phyloP scores from a whole-genome alignment of 768 basidiomycete genomes.

The Xerocomellus chrysenteron region DNA sequence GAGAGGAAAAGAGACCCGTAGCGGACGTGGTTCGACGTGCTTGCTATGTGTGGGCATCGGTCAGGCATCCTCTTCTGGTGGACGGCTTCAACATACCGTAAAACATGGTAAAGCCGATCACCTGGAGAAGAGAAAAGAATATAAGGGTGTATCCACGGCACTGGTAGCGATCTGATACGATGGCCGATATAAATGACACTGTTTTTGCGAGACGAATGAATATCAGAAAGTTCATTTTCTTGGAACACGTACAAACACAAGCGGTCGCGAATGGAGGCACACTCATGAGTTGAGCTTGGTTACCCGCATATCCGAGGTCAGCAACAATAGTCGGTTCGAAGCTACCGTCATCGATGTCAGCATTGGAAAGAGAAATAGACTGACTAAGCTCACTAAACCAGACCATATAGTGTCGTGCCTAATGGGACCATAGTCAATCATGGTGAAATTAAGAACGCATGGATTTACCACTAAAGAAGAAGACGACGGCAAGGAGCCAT shows the following conservation, averaged over 20 bases:
- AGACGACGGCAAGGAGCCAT: conserved; percentile 46
- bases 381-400: conserved; percentile 19
- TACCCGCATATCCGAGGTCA: conserved; percentile 53
- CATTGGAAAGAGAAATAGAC: too few species aligned
- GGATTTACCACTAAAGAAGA: conserved; percentile 51
- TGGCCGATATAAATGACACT: conserved; percentile 42
- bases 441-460: too few species aligned
- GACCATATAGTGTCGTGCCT: background rate
- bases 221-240: background rate
- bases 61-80: background rate
- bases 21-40: conserved; percentile 37
- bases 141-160: conserved; percentile 49
- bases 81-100: background rate
- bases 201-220: conserved; percentile 5
- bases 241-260: conserved; percentile 38
- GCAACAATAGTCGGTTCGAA: conserved; percentile 46
- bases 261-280: conserved; percentile 34
- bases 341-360: too few species aligned
- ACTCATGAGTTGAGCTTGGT: conserved; percentile 60
- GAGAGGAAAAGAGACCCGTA: conserved; percentile 58
- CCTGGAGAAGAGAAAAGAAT: conserved; percentile 41
- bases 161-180: conserved; percentile 51
- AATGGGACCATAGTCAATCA: too few species aligned
- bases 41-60: conserved; percentile 2
- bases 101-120: conserved; percentile 22